phyloP scores from a whole-genome alignment of 768 basidiomycete species.

The Wakefieldia striispora region DNA sequence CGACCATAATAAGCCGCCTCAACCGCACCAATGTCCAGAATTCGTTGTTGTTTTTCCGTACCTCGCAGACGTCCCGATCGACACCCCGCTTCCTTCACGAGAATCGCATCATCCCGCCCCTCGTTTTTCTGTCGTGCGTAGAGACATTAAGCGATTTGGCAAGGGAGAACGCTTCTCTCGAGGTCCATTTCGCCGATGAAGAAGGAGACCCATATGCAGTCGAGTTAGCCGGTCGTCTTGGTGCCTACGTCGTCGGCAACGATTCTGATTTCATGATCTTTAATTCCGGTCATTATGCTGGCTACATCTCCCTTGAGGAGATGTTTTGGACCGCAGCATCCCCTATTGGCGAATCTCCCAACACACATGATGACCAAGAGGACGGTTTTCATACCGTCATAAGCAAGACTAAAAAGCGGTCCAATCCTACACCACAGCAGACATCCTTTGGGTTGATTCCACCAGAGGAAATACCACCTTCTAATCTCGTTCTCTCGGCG shows the following conservation, averaged over 20 bases:
- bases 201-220: slow-evolving; percentile 86
- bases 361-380: slow-evolving; percentile 35
- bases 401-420: slow-evolving; percentile 50
- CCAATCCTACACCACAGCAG: slow-evolving; percentile 27
- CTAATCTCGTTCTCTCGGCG: slow-evolving; percentile 50
- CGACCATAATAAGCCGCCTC: slow-evolving; percentile 60
- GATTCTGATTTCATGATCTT: slow-evolving; percentile 85
- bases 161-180: slow-evolving; percentile 36
- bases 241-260: slow-evolving; percentile 71
- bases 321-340: slow-evolving; percentile 58
- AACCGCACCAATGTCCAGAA: slow-evolving; percentile 57
- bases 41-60: slow-evolving; percentile 76
- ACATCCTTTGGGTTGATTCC: slow-evolving; percentile 46
- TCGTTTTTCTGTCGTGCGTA: slow-evolving; percentile 57
- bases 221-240: slow-evolving; percentile 70
- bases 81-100: slow-evolving; percentile 68
- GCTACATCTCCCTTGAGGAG: slow-evolving; percentile 74
- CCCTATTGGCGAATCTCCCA: slow-evolving; percentile 22
- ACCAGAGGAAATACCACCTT: slow-evolving; percentile 37
- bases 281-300: slow-evolving; percentile 71
- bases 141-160: slow-evolving; percentile 47
- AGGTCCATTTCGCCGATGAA: slow-evolving; percentile 73
- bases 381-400: slow-evolving; percentile 60
- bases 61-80: slow-evolving; percentile 62
- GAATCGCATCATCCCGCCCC: slow-evolving; percentile 71